These are phyloP conservation scores for Phytophthora pini DNA, from an alignment of 352 stramenopile species.

Conservation along the genomic window DNA sequence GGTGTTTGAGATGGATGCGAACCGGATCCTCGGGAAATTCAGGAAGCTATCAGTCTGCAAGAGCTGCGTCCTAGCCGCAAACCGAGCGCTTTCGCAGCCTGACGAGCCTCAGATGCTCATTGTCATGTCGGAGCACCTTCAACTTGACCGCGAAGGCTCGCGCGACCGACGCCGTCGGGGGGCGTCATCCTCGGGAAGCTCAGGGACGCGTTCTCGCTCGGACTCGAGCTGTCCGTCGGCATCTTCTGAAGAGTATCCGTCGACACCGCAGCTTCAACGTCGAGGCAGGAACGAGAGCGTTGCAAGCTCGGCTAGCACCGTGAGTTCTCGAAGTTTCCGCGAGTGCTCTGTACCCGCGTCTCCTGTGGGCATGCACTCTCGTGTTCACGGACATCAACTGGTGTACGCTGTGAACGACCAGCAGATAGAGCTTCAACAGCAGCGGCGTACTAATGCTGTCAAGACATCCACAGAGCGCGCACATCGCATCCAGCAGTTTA, in stretches of 20 bases:
- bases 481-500: constrained; percentile 13
- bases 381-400: constrained; percentile 8
- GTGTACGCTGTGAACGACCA: constrained; percentile 22
- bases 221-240: constrained; percentile 22
- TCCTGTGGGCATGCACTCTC: constrained; percentile 7
- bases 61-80: constrained; percentile 28
- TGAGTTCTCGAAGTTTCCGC: constrained; percentile 7
- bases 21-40: constrained; percentile 23
- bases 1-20: constrained; percentile 39
- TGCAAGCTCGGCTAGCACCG: constrained; percentile 12
- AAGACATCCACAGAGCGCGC: constrained; percentile 17
- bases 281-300: constrained; percentile 12
- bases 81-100: constrained; percentile 21
- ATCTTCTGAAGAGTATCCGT: constrained; percentile 18
- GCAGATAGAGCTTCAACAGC: constrained; percentile 20
- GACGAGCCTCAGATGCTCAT: constrained; percentile 19
- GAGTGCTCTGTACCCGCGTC: constrained; percentile 9
- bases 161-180: constrained; percentile 14
- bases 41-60: constrained; percentile 32
- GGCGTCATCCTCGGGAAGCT: constrained; percentile 16
- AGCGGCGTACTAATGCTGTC: constrained; percentile 14
- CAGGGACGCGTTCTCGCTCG: constrained; percentile 16
- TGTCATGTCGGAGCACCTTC: constrained; percentile 31
- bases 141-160: constrained; percentile 13
- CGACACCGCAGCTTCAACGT: background rate